Evolutionary conservation across 192 early-diverging fungal species (phyloP), one percentile per base, ranked within the genome.

Genomic region (Rhizophagus prolifer): DNA sequence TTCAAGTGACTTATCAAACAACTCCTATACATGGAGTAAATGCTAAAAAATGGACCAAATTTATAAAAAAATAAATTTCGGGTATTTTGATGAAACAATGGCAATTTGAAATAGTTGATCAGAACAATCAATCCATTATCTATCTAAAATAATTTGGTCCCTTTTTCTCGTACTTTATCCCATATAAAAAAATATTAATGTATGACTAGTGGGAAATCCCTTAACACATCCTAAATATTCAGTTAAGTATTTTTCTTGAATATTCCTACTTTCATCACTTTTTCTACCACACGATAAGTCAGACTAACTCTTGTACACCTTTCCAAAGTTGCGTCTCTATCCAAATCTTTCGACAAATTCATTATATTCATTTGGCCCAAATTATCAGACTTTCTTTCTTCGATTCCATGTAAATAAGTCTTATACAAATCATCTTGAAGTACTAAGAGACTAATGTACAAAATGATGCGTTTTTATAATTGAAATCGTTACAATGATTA

Each of bases 381-480:
- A 26, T 80, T 70, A 34, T 86, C 85, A 19, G 44, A 23, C 13
- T 71, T 74, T 19, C 63, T 46, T 70, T 83, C 85, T 31, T 79
- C 74, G 54, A 86, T 86, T 21, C 85, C 85, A 73, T 86, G 85
- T 59, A 86, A 78, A 30, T 84, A 84, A 5, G 58, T 77, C 47
- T 79, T 80, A 74, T 86, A 86, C 3, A 81, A 74, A 23, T 83
- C 83, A 21, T 77, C 74, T 61, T 82, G 81, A 30, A 83, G 82
- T 2, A 86, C 82, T 38, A 86, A 76, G 12, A 86, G 60, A 2
- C 71, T 72, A 23, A 44, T 41, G 5, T 36, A 25, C 8, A 12
- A 44, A 9, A 66, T 41, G 12, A 16, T 64, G 10, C 28, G 12
- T 19, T 25, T 62, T 30, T 5, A 30, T 63, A 64, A 28, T 64